A percentile compares a stretch with the other conserved stretches of the same genome.
Conservation (phyloP, 495 filamentous ascomycete species). For the Penicillium ucsense region DNA sequence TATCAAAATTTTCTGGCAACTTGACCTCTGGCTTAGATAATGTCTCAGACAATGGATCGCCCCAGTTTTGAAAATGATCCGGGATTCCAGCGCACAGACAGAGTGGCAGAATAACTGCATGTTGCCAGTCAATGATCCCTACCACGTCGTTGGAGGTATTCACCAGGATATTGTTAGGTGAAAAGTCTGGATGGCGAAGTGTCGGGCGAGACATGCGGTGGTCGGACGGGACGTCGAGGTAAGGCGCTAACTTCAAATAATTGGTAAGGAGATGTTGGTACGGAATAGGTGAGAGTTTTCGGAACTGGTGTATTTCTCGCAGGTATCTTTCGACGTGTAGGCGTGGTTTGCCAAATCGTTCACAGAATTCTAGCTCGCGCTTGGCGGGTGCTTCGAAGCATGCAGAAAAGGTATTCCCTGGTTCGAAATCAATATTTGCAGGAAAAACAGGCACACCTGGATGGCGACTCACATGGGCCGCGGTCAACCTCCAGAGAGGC, state of each 20-base stretch:
- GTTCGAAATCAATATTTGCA: background rate
- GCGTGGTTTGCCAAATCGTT: slow-evolving; percentile 15
- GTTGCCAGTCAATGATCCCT: slow-evolving; percentile 28
- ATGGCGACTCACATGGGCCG: slow-evolving; percentile 20
- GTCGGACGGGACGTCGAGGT: slow-evolving; percentile 7
- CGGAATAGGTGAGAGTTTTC: slow-evolving; percentile 4
- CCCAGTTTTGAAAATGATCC: slow-evolving; percentile 21
- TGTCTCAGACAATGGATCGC: slow-evolving; percentile 18
- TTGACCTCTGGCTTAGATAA: slow-evolving; percentile 16
- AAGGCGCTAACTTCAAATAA: slow-evolving; percentile 15
- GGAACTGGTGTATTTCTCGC: slow-evolving; percentile 13
- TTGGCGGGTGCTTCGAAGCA: slow-evolving; percentile 19
- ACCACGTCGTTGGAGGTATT: slow-evolving; percentile 16
- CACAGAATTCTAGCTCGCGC: slow-evolving; percentile 15
- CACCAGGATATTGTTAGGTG: slow-evolving; percentile 21
- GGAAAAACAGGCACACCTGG: background rate
- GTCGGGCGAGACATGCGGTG: slow-evolving; percentile 15
- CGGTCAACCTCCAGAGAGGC: slow-evolving; percentile 14
- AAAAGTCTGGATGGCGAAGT: slow-evolving; percentile 16
- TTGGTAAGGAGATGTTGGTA: slow-evolving; percentile 11
- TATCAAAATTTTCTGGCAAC: slow-evolving; percentile 13
- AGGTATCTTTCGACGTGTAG: slow-evolving; percentile 16
- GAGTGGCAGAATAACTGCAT: slow-evolving; percentile 20
- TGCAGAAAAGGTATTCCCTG: slow-evolving; percentile 12
- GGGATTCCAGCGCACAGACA: slow-evolving; percentile 21